These are phyloP conservation scores for Orbilia quercus DNA, from an alignment of 2,329 filamentous ascomycete genomes.

Conservation along the genomic window DNA sequence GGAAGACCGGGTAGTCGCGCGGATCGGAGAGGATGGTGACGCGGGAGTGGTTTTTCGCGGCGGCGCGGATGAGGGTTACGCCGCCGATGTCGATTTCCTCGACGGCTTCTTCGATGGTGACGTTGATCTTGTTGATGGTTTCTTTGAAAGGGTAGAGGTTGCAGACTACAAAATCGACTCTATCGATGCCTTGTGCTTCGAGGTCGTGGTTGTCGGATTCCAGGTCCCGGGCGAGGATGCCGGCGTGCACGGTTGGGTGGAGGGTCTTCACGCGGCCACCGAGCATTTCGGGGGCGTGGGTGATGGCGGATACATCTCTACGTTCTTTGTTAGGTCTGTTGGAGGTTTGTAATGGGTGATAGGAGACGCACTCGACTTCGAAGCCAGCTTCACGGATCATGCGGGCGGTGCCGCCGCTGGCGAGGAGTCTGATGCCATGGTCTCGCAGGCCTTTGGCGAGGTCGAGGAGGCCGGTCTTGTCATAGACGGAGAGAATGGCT, in stretches of 20 bases:
- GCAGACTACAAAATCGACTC: slow-evolving; percentile 96
- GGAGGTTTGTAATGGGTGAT: neutral
- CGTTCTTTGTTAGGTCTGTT: neutral
- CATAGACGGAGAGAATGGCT: slow-evolving; percentile 97
- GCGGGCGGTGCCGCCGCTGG: slow-evolving; percentile 92
- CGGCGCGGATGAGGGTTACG: slow-evolving; percentile 93
- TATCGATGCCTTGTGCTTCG: slow-evolving; percentile 91
- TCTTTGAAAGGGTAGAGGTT: slow-evolving; percentile 99
- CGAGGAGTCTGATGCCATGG: slow-evolving; percentile 90
- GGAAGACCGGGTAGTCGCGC: slow-evolving; percentile 90
- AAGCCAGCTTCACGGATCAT: slow-evolving; percentile 98
- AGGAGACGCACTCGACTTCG: slow-evolving; percentile 80
- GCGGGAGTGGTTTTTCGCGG: slow-evolving; percentile 95
- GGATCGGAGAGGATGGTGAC: slow-evolving; percentile 97
- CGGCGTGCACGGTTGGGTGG: slow-evolving; percentile 86
- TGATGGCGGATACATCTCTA: slow-evolving; percentile 97
- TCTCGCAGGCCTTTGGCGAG: slow-evolving; percentile 89
- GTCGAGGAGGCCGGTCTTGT: slow-evolving; percentile 96
- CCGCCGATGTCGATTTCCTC: slow-evolving; percentile 99
- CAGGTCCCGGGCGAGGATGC: slow-evolving; percentile 91
- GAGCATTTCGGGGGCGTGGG: slow-evolving; percentile 96
- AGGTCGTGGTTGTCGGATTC: slow-evolving; percentile 97
- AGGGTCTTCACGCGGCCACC: slow-evolving; percentile 93
- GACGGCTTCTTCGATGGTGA: slow-evolving; percentile 94
- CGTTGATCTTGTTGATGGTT: slow-evolving; percentile 94